A percentile compares a stretch with the other conserved stretches of the same genome.
phyloP scores from a whole-genome alignment of 2,329 filamentous ascomycete species.

The Verticillium zaregamsianum region DNA sequence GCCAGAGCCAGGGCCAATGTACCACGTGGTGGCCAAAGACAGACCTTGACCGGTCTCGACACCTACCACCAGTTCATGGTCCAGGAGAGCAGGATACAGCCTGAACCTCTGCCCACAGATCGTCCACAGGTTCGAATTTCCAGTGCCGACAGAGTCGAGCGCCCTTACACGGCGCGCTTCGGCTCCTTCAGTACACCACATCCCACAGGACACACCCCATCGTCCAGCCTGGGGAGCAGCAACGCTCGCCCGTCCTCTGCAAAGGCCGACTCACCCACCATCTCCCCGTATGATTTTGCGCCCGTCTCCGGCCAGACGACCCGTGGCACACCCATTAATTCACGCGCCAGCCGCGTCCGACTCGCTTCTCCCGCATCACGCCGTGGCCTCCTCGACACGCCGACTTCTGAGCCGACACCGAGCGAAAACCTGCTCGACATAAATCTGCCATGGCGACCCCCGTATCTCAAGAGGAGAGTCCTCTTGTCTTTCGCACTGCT shows the following conservation, averaged over 20 bases:
- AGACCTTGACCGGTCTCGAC: slow-evolving; percentile 11
- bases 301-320: neutral
- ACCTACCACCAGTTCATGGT: slow-evolving; percentile 14
- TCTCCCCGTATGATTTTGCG: neutral
- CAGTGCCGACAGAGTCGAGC: neutral
- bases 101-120: neutral
- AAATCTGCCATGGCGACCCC: slow-evolving; percentile 28
- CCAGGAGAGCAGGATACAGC: slow-evolving; percentile 6
- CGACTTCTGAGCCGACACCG: slow-evolving; percentile 6
- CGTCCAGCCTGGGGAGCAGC: neutral
- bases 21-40: slow-evolving; percentile 8
- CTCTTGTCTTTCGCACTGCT: slow-evolving; percentile 23
- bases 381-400: neutral
- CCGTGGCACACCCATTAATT: neutral
- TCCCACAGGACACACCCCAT: neutral
- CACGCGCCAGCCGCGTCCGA: neutral
- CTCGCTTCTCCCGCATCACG: neutral
- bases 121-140: neutral
- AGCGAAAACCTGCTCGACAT: slow-evolving; percentile 19
- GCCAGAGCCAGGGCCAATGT: slow-evolving; percentile 14
- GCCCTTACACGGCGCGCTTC: slow-evolving; percentile 6
- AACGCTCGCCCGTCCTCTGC: neutral
- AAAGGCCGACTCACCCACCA: neutral
- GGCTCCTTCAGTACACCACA: slow-evolving; percentile 1
- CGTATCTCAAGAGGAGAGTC: slow-evolving; percentile 28